These are phyloP conservation scores for Wilcoxina mikolae DNA, from an alignment of 495 filamentous ascomycete genomes.

Conservation along the genomic window DNA sequence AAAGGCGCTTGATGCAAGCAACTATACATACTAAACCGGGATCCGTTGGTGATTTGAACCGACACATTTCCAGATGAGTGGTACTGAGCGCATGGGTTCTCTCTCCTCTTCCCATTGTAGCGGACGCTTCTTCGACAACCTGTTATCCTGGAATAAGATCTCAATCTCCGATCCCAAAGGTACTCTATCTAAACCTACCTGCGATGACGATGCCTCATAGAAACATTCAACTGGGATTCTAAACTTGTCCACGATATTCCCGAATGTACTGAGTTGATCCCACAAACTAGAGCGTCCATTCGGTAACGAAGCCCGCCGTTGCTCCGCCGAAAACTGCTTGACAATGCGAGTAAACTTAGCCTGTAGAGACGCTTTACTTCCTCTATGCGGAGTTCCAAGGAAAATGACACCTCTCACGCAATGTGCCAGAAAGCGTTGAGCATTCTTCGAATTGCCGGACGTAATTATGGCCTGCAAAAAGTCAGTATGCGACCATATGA, in stretches of 20 bases:
- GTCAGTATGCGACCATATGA: background rate
- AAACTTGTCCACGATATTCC: conserved; percentile 4
- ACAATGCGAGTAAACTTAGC: conserved; percentile 6
- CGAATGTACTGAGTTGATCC: conserved; percentile 9
- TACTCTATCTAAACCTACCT: background rate
- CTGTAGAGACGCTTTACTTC: conserved; percentile 1
- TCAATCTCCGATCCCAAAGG: background rate
- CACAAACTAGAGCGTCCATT: background rate
- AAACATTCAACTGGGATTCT: conserved; percentile 5
- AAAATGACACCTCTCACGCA: conserved; percentile 3
- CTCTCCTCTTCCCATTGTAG: conserved; percentile 7
- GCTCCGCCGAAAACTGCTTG: background rate
- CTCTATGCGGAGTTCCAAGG: conserved; percentile 7
- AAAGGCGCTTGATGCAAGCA: conserved; percentile 1
- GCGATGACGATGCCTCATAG: conserved; percentile 5
- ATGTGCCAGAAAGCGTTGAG: background rate
- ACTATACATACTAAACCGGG: background rate
- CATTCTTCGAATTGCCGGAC: conserved; percentile 1
- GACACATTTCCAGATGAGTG: conserved; percentile 4
- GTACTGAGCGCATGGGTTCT: conserved; percentile 1
- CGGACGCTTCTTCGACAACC: conserved; percentile 11
- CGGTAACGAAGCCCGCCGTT: background rate
- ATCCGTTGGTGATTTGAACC: conserved; percentile 1
- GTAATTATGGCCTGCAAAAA: conserved; percentile 1
- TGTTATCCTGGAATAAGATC: background rate